These are phyloP conservation scores for Metschnikowia baotianmanensis DNA, from an alignment of 805 yeast genomes.

Conservation along the genomic window DNA sequence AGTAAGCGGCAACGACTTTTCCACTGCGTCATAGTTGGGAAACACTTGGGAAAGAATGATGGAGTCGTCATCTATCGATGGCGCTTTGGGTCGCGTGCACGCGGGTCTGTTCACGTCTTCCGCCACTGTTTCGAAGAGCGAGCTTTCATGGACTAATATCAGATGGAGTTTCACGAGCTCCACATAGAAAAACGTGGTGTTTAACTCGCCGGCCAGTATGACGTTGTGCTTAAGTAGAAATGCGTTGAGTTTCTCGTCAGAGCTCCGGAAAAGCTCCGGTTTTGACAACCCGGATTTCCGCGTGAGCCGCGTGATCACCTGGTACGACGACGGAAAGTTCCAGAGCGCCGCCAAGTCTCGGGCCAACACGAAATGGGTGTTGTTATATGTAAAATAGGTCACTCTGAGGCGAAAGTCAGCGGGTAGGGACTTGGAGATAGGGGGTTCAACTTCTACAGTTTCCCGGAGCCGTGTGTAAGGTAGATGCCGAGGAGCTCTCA, in stretches of 20 bases:
- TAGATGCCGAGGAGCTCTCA: not conserved
- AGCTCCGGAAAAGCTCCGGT: slow-evolving; percentile 17
- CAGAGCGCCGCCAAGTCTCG: slow-evolving; percentile 33
- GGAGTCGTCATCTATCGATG: slow-evolving; percentile 24
- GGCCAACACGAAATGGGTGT: slow-evolving; percentile 24
- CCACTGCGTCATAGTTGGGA: slow-evolving; percentile 38
- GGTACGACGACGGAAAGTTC: slow-evolving; percentile 44
- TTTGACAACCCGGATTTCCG: slow-evolving; percentile 16
- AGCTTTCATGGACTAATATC: slow-evolving; percentile 19
- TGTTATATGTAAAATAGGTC: slow-evolving; percentile 11
- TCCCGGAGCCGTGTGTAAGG: slow-evolving; percentile 12
- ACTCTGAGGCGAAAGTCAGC: slow-evolving; percentile 8
- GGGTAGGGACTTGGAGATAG: slow-evolving; percentile 7
- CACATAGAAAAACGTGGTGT: slow-evolving; percentile 27
- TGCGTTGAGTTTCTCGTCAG: slow-evolving; percentile 23
- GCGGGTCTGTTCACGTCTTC: not conserved
- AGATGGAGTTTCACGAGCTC: slow-evolving; percentile 22
- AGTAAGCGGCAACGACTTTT: slow-evolving; percentile 26
- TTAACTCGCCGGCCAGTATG: slow-evolving; percentile 20
- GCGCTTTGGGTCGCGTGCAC: slow-evolving; percentile 19
- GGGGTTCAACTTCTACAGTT: slow-evolving; percentile 8
- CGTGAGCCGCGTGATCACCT: slow-evolving; percentile 25
- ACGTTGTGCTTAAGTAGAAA: slow-evolving; percentile 20
- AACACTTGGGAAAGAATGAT: slow-evolving; percentile 39
- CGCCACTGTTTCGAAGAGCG: slow-evolving; percentile 14